Evolutionary conservation across 2,329 filamentous ascomycete genomes (phyloP).

Genomic region (Paecilomyces fulvus): DNA sequence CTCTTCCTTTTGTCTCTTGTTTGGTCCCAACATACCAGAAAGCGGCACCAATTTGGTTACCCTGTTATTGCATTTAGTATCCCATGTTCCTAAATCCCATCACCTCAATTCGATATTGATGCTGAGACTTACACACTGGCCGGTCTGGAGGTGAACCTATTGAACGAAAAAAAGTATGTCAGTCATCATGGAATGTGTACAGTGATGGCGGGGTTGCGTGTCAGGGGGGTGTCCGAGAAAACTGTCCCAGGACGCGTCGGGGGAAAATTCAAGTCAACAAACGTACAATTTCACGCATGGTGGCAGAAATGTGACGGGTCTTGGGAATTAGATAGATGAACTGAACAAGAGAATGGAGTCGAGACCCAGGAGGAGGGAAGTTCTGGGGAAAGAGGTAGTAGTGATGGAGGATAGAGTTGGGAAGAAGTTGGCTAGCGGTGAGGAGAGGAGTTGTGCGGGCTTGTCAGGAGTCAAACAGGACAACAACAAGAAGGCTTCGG

Average conservation of each 20-base stretch:
- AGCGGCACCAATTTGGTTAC: slow-evolving; percentile 99
- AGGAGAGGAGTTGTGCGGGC: slow-evolving; percentile 16
- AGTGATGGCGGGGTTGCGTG: slow-evolving; percentile 21
- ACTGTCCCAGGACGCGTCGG: slow-evolving; percentile 25
- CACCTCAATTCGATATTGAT: slow-evolving; percentile 1
- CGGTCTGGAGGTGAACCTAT: slow-evolving; percentile 99
- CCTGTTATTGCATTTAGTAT: slow-evolving; percentile 47
- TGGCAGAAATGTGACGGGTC: slow-evolving; percentile 31
- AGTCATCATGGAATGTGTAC: slow-evolving; percentile 19
- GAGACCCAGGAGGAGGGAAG: slow-evolving; percentile 4
- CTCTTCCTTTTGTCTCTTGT: neutral
- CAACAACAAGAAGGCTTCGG: too few relatives aligned
- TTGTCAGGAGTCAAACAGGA: slow-evolving; percentile 17
- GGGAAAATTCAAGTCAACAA: slow-evolving; percentile 9
- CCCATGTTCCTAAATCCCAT: slow-evolving; percentile 7
- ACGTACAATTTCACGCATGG: slow-evolving; percentile 69
- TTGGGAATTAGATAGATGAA: slow-evolving; percentile 7
- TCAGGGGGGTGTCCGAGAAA: slow-evolving; percentile 23
- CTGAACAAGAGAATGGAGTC: slow-evolving; percentile 10
- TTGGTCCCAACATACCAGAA: slow-evolving; percentile 65
- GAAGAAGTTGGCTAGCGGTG: neutral
- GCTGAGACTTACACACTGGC: slow-evolving; percentile 78
- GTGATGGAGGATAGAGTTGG: slow-evolving; percentile 7
- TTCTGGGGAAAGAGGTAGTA: neutral
- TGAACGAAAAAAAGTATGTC: slow-evolving; percentile 27